These are phyloP conservation scores for Fusarium siculi DNA, from an alignment of 2,329 filamentous ascomycete species.

Conservation along the genomic window DNA sequence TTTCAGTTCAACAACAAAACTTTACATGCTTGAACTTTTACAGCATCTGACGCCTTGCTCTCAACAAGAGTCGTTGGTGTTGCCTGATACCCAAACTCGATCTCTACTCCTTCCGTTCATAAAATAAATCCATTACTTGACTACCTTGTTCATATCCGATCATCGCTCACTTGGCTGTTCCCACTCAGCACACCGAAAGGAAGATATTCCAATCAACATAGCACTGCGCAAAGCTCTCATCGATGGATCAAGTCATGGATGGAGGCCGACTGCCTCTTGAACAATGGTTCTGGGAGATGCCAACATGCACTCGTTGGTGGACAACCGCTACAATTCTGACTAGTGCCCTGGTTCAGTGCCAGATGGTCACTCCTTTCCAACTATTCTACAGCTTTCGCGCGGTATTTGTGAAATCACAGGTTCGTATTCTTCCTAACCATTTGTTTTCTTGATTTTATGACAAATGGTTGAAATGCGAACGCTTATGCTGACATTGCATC, in stretches of 20 bases:
- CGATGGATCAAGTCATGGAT: conserved; percentile 70
- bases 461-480: not conserved
- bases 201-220: not conserved
- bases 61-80: not conserved
- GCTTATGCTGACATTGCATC: conserved; percentile 23
- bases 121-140: not conserved
- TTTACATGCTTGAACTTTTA: conserved; percentile 1
- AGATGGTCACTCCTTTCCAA: conserved; percentile 92
- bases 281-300: conserved; percentile 99
- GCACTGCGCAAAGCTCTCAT: not conserved
- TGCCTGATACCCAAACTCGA: not conserved
- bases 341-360: conserved; percentile 90
- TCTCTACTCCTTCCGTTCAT: not conserved
- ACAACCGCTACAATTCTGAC: conserved; percentile 90
- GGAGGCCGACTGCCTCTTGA: conserved; percentile 82
- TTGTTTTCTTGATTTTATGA: not conserved
- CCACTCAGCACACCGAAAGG: not conserved
- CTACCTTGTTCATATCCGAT: not conserved
- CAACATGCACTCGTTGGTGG: conserved; percentile 95
- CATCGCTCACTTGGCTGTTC: conserved; percentile 4
- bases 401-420: conserved; percentile 92
- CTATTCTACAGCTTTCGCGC: conserved; percentile 96
- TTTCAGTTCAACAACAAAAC: not conserved
- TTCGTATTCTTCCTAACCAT: conserved; percentile 53
- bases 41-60: not conserved